Conservation (phyloP, 148 eudicot genomes). For the Tetragonia tetragonoides region DNA sequence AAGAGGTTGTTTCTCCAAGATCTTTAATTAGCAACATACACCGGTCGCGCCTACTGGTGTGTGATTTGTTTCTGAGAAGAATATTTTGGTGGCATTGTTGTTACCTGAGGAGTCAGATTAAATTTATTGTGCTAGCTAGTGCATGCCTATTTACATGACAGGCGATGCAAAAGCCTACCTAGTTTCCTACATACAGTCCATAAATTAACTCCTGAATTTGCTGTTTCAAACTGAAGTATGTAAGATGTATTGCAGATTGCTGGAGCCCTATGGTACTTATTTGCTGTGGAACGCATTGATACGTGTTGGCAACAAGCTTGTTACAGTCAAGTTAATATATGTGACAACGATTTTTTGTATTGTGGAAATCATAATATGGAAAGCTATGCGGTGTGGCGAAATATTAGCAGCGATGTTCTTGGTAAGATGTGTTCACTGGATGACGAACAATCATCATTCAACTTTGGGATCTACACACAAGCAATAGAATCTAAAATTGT, state of each 20-base stretch:
- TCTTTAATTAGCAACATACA: too few relatives aligned
- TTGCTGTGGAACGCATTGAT: constrained; percentile 81
- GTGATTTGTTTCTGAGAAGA: too few relatives aligned
- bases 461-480: constrained; percentile 82
- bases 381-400: constrained; percentile 48
- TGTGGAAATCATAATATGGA: constrained; percentile 54
- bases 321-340: constrained; percentile 23
- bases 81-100: too few relatives aligned
- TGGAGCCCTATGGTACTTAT: constrained; percentile 90
- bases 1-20: too few relatives aligned
- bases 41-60: too few relatives aligned
- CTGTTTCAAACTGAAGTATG: background rate
- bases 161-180: background rate
- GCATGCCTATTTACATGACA: too few relatives aligned
- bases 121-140: too few relatives aligned
- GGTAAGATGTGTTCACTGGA: constrained; percentile 40
- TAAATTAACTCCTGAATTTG: background rate
- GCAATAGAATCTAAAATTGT: constrained; percentile 78
- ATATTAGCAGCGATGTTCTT: constrained; percentile 47
- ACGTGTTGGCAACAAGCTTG: constrained; percentile 92
- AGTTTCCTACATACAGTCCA: background rate
- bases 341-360: constrained; percentile 54
- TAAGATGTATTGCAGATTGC: constrained; percentile 55
- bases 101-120: too few relatives aligned
- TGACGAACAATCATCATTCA: constrained; percentile 55